Percentiles rank a stretch among this genome's conserved stretches.
phyloP scores from a whole-genome alignment of 1,139 yeast genomes.

The Yamadazyma kanchanaburiensis region DNA sequence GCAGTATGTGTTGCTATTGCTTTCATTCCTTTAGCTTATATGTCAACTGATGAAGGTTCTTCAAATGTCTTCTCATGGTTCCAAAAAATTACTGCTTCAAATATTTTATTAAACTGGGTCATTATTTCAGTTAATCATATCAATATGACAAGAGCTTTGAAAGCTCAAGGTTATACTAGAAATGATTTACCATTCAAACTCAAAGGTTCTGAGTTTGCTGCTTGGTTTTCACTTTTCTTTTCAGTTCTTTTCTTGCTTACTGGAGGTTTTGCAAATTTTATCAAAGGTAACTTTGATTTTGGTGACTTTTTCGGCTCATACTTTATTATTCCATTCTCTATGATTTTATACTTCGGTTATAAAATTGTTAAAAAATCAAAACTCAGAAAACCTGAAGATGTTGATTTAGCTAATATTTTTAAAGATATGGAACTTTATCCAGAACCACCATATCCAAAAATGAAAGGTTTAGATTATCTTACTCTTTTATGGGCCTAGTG shows the following conservation, averaged over 20 bases:
- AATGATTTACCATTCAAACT: conserved; percentile 29
- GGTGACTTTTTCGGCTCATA: conserved; percentile 33
- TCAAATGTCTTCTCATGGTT: conserved; percentile 57
- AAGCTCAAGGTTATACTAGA: conserved; percentile 29
- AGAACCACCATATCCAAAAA: conserved; percentile 26
- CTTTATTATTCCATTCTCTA: conserved; percentile 29
- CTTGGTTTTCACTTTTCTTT: conserved; percentile 33
- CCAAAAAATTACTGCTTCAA: conserved; percentile 58
- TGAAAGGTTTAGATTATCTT: conserved; percentile 22
- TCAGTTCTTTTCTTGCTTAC: conserved; percentile 31
- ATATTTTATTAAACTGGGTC: conserved; percentile 51
- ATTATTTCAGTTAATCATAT: conserved; percentile 33
- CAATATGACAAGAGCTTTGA: conserved; percentile 31
- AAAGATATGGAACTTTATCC: conserved; percentile 34
- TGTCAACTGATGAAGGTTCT: conserved; percentile 47
- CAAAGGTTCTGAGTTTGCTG: conserved; percentile 21
- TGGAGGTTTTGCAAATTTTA: conserved; percentile 36
- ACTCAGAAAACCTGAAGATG: conserved; percentile 24
- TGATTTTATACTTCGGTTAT: conserved; percentile 24
- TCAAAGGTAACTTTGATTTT: conserved; percentile 29
- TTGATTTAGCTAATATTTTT: conserved; percentile 29
- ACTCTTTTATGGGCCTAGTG: conserved; percentile 21
- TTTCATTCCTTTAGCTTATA: conserved; percentile 60
- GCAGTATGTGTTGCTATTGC: conserved; percentile 48
- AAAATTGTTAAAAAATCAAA: conserved; percentile 24